Percentiles rank a stretch among this genome's conserved stretches.
phyloP scores from a whole-genome alignment of 2,329 filamentous ascomycete species.

The Didymella lethalis region DNA sequence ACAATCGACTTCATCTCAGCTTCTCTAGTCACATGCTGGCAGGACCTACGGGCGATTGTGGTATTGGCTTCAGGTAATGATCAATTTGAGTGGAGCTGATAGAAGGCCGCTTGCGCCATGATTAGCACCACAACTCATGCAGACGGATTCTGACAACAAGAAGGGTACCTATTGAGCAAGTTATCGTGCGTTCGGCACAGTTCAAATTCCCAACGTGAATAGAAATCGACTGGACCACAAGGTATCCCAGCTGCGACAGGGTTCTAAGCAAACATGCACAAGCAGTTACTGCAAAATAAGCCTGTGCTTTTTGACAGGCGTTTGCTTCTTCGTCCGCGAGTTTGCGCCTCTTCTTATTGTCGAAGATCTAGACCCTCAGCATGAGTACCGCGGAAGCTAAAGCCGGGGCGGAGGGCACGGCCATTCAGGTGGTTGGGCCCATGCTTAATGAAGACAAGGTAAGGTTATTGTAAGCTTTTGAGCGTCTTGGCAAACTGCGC shows the following conservation, averaged over 20 bases:
- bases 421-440: neutral
- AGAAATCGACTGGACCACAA: neutral
- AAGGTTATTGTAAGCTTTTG: slow-evolving; percentile 4
- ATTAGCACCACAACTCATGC: neutral
- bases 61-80: neutral
- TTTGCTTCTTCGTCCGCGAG: neutral
- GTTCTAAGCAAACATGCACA: no score
- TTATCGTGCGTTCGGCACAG: neutral
- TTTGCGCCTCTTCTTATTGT: neutral
- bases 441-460: neutral
- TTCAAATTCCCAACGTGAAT: neutral
- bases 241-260: neutral
- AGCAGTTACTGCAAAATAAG: neutral
- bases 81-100: neutral
- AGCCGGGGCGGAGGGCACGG: slow-evolving; percentile 9
- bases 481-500: slow-evolving; percentile 1
- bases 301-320: slow-evolving; percentile 1
- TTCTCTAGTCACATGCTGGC: neutral
- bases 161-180: neutral
- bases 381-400: slow-evolving; percentile 9
- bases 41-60: no score
- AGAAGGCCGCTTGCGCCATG: neutral
- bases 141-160: neutral
- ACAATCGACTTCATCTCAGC: neutral
- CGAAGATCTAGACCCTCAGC: slow-evolving; percentile 6